A percentile compares a stretch with the other conserved stretches of the same genome.
These are phyloP conservation scores for Saccharomycopsis sp. DNA, from an alignment of 805 yeast genomes.

Conservation along the genomic window DNA sequence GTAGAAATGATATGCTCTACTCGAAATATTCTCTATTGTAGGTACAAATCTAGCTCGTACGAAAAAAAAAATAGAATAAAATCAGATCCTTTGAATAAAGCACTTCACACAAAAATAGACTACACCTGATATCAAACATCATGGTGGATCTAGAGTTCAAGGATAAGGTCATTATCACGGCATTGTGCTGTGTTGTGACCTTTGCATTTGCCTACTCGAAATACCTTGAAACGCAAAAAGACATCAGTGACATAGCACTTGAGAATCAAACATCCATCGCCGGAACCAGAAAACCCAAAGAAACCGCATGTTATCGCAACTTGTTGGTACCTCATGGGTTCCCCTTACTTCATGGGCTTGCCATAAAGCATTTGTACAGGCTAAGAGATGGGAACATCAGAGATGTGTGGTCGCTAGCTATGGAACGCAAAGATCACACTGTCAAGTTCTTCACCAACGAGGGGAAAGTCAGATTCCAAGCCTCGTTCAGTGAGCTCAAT, in stretches of 20 bases:
- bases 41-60: no score
- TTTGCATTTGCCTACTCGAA: constrained; percentile 16
- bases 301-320: constrained; percentile 56
- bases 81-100: no score
- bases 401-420: constrained; percentile 44
- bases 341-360: constrained; percentile 48
- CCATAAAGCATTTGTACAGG: constrained; percentile 43
- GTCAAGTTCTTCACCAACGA: background rate
- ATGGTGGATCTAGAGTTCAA: no score
- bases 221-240: constrained; percentile 20
- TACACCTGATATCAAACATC: no score
- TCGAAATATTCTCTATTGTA: no score
- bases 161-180: no score
- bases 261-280: constrained; percentile 45
- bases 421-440: constrained; percentile 6
- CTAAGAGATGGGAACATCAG: constrained; percentile 51
- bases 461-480: constrained; percentile 5
- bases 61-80: no score
- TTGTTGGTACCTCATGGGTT: constrained; percentile 53
- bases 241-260: constrained; percentile 12
- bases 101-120: no score
- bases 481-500: constrained; percentile 10
- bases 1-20: no score
- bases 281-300: constrained; percentile 43
- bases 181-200: no score